phyloP scores from a whole-genome alignment of 2,329 filamentous ascomycete species.

The Orbilia javanica region DNA sequence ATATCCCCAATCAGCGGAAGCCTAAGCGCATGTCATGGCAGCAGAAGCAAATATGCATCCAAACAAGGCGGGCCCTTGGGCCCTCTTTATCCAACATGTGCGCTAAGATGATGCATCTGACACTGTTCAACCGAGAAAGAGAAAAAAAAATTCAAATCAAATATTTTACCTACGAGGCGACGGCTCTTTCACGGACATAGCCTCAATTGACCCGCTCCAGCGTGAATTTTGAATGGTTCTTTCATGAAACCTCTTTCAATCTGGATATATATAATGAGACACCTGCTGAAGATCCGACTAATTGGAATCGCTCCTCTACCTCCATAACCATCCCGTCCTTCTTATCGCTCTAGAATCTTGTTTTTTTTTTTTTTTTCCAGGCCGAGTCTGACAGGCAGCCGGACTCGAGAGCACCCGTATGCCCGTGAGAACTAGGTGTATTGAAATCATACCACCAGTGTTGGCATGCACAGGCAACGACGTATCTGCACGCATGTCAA shows the following conservation, averaged over 20 bases:
- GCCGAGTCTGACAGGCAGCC: slow-evolving; percentile 24
- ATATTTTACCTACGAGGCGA: slow-evolving; percentile 49
- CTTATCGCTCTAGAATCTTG: slow-evolving; percentile 10
- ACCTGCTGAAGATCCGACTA: slow-evolving; percentile 1
- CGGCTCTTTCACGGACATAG: slow-evolving; percentile 43
- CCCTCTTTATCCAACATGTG: slow-evolving; percentile 43
- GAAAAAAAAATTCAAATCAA: too few species aligned
- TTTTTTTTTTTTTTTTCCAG: slow-evolving; percentile 1
- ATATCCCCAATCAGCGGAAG: slow-evolving; percentile 41
- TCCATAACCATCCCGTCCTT: slow-evolving; percentile 23
- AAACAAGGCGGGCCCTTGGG: slow-evolving; percentile 50
- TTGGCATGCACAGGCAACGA: slow-evolving; percentile 32
- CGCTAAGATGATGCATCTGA: slow-evolving; percentile 35
- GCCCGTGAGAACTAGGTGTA: slow-evolving; percentile 34
- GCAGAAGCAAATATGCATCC: slow-evolving; percentile 32
- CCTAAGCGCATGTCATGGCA: slow-evolving; percentile 49
- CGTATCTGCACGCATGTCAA: slow-evolving; percentile 58
- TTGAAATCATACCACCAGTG: slow-evolving; percentile 43
- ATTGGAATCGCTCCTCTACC: slow-evolving; percentile 17
- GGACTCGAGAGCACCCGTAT: slow-evolving; percentile 28
- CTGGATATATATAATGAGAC: slow-evolving; percentile 19
- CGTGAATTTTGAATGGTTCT: slow-evolving; percentile 41
- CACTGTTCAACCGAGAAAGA: slow-evolving; percentile 11
- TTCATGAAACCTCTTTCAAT: slow-evolving; percentile 12
- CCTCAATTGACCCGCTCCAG: slow-evolving; percentile 43